Evolutionary conservation across 768 basidiomycete species (phyloP), one percentile per base, ranked within the genome.

Genomic region (Boletus rubropictus): DNA sequence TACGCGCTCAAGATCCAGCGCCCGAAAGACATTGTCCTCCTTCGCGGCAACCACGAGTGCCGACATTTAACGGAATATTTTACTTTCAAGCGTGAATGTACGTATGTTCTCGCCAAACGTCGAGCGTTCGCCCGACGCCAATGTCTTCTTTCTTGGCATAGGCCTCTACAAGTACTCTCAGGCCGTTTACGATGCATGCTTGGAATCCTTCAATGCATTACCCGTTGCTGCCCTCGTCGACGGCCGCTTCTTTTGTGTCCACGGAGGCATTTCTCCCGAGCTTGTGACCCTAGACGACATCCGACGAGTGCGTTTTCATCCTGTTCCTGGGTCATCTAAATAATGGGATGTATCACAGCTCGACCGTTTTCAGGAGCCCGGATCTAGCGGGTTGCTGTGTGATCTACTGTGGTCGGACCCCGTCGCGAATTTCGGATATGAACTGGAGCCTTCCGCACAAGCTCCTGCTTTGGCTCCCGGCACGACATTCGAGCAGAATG

Each of bases 391-490:
- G 2, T 71, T 96, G 46, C 76, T 98, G 54, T 97, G 95, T 60
- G 96, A 99, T 61, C 71, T 99, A 27, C 76, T 99, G 6, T 99
- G 96, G 96, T 82, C 94, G 0, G 96, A 98, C 64, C 96, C 96
- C 5, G 78, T 94, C 24, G 78, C 79, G 17, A 86, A 86, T 55
- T 99, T 89, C 60, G 95, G 92, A 12, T 78, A 86, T 58, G 92
- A 96, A 63, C 73, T 79, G 5, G 76, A 84, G 46, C 69, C 72
- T 17, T 64, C 71, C 37, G 52, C 64, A 50, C 70, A 79, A 48
- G 72, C 75, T n/a, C 67, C 78, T 60, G 68, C 73, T 34, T 48
- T 94, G 52, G 69, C 76, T 0, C 71, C 71, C 1, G 82, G 81
- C 2, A 75, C 78, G n/a, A 72, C 72, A 0, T 89, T 82, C 55